phyloP scores from a whole-genome alignment of 371 early-diverging fungal genomes.

The Haplosporangium sp. region DNA sequence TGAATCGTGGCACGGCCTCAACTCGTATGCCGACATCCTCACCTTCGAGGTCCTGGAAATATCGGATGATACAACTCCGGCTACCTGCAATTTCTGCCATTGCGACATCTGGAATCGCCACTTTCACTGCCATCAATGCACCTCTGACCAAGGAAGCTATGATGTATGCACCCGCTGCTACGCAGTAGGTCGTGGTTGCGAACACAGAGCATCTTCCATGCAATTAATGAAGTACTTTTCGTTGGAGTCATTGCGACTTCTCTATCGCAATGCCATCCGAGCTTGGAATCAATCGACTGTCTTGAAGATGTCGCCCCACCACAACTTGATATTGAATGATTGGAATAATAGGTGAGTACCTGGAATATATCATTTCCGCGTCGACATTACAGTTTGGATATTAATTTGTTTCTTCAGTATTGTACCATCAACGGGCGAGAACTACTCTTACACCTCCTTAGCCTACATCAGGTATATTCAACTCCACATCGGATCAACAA shows the following conservation, averaged over 20 bases:
- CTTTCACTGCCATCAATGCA: slow-evolving; percentile 60
- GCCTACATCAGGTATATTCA: neutral
- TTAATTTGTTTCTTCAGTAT: neutral
- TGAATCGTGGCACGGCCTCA: too few relatives aligned
- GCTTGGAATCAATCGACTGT: slow-evolving; percentile 40
- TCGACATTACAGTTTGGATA: neutral
- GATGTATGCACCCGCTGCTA: slow-evolving; percentile 37
- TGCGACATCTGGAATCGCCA: slow-evolving; percentile 5
- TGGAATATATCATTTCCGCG: neutral
- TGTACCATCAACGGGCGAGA: slow-evolving; percentile 2
- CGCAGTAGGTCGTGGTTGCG: slow-evolving; percentile 40
- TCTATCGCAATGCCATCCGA: slow-evolving; percentile 16
- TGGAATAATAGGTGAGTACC: slow-evolving; percentile 29
- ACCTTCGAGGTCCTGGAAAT: neutral
- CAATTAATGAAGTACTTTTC: slow-evolving; percentile 40
- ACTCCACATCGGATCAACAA: too few relatives aligned
- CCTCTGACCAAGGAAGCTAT: slow-evolving; percentile 13
- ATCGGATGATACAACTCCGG: neutral
- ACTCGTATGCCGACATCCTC: neutral
- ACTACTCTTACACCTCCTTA: slow-evolving; percentile 7
- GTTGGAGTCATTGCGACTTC: slow-evolving; percentile 17
- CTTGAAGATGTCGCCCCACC: slow-evolving; percentile 1
- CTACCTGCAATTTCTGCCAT: neutral
- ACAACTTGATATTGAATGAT: slow-evolving; percentile 5
- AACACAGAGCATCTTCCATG: slow-evolving; percentile 26